These are phyloP conservation scores for Trypanosomatidae sp. DNA, from an alignment of 208 protist genomes.

Conservation along the genomic window DNA sequence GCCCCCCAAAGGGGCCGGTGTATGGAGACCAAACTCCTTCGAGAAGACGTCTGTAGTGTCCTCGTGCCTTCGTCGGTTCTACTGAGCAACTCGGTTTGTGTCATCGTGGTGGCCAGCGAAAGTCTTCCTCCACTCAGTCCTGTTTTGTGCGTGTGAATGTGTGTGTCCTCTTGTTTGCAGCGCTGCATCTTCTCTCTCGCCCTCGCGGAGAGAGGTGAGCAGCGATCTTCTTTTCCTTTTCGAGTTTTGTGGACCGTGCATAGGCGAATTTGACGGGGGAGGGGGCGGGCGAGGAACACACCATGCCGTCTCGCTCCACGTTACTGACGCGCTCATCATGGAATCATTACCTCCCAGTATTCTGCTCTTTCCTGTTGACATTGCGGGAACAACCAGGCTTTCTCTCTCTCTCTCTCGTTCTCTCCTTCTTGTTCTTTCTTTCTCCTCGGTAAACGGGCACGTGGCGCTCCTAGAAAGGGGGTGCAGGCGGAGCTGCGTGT, in stretches of 20 bases:
- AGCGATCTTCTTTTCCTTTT: background rate
- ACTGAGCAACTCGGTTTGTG: slow-evolving; percentile 29
- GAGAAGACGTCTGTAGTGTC: slow-evolving; percentile 71
- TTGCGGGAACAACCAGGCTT: background rate
- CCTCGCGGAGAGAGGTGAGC: background rate
- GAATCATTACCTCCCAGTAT: background rate
- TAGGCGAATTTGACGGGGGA: background rate
- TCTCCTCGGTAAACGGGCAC: background rate
- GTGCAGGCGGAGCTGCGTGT: background rate
- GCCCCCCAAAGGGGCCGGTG: slow-evolving; percentile 31
- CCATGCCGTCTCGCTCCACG: background rate
- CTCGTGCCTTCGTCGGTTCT: slow-evolving; percentile 81
- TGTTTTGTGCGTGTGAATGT: background rate
- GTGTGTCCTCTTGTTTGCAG: slow-evolving; percentile 6
- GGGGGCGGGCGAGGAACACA: background rate
- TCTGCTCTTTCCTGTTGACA: background rate
- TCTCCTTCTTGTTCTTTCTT: background rate
- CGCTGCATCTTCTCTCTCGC: slow-evolving; percentile 14
- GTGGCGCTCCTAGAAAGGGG: background rate
- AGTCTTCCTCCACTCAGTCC: background rate
- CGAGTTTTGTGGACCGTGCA: background rate
- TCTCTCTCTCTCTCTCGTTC: background rate
- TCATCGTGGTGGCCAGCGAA: too few relatives aligned
- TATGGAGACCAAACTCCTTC: slow-evolving; percentile 85
- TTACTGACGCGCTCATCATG: background rate